Conservation (phyloP, 345 rosid genomes). For the Eucalyptus tenuipes region DNA sequence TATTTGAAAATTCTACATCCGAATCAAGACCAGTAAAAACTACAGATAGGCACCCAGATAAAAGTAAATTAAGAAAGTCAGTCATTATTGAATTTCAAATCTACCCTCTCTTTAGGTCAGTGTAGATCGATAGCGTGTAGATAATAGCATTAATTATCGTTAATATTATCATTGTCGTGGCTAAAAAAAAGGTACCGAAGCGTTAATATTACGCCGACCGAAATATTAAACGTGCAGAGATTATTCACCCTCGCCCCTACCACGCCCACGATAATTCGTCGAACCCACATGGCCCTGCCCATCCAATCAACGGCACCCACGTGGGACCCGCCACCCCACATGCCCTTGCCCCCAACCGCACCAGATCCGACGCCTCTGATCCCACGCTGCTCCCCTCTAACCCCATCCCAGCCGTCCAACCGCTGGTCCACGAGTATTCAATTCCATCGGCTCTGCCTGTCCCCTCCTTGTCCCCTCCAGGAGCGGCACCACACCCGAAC, state of each 20-base stretch:
- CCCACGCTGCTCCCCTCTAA: background rate
- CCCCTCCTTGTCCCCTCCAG: conserved; percentile 27
- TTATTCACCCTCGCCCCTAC: background rate
- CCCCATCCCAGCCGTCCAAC: conserved; percentile 10
- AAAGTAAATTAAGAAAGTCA: background rate
- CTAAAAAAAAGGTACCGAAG: background rate
- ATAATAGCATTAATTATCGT: background rate
- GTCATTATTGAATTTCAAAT: background rate
- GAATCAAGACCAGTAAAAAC: background rate
- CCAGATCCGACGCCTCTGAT: conserved; percentile 17
- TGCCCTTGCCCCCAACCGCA: conserved; percentile 1
- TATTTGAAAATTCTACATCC: background rate
- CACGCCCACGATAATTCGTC: background rate
- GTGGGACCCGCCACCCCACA: conserved; percentile 15
- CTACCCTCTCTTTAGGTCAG: background rate
- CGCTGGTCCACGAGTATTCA: conserved; percentile 16
- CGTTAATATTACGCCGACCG: background rate
- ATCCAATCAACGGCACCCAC: background rate
- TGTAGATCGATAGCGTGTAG: background rate
- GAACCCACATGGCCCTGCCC: background rate
- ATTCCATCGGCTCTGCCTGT: conserved; percentile 19
- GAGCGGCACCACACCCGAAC: conserved; percentile 8
- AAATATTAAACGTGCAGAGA: background rate
- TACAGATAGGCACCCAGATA: background rate
- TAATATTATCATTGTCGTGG: background rate